These are phyloP conservation scores for Xylaria cubensis DNA, from an alignment of 495 filamentous ascomycete genomes.

Conservation along the genomic window DNA sequence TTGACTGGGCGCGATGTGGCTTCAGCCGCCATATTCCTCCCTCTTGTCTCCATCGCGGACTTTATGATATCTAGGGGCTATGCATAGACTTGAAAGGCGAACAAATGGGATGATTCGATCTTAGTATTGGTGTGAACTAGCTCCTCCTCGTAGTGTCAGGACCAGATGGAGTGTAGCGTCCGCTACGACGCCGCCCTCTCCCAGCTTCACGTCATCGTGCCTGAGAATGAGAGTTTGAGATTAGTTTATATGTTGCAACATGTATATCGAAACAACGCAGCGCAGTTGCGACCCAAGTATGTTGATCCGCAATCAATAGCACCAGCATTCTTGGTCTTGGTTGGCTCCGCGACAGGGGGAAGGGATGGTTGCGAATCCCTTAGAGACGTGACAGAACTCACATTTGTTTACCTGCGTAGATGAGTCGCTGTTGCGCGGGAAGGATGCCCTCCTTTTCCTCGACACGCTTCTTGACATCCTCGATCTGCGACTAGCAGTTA, in stretches of 20 bases:
- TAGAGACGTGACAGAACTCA: constrained; percentile 49
- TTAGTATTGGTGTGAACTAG: constrained; percentile 42
- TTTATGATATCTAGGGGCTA: not conserved
- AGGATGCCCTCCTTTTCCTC: constrained; percentile 99
- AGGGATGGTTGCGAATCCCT: not conserved
- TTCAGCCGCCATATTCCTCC: not conserved
- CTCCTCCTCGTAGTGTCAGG: constrained; percentile 82
- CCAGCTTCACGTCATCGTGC: constrained; percentile 71
- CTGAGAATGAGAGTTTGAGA: constrained; percentile 51
- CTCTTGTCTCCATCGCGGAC: not conserved
- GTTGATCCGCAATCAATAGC: not conserved
- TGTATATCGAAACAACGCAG: not conserved
- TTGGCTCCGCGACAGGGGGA: not conserved
- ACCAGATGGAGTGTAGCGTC: constrained; percentile 95
- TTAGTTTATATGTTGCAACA: constrained; percentile 20
- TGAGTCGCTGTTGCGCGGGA: constrained; percentile 94
- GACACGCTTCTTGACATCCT: constrained; percentile 95
- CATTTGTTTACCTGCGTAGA: constrained; percentile 98
- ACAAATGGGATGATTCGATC: not conserved
- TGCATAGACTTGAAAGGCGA: constrained; percentile 1
- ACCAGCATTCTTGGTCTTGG: not conserved
- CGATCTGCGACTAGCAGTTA: constrained; percentile 63
- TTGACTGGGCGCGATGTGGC: not conserved
- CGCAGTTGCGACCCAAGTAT: not conserved
- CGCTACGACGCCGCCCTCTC: constrained; percentile 86